A percentile compares a stretch with the other conserved stretches of the same genome.
Evolutionary conservation across 2,329 filamentous ascomycete genomes (phyloP).

Genomic region (Neofusicoccum cordaticola): DNA sequence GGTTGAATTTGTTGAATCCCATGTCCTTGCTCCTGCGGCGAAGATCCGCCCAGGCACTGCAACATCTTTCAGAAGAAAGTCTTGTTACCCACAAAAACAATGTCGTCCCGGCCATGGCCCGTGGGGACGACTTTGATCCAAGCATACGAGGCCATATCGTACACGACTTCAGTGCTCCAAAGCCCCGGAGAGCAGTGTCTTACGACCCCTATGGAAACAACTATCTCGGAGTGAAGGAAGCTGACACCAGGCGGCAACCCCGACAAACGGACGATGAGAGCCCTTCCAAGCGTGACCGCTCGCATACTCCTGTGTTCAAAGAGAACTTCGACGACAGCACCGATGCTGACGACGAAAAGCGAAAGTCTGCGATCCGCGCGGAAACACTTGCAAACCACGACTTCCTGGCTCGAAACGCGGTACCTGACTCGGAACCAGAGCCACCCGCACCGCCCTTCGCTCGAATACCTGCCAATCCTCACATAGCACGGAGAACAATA

Average conservation of each 20-base stretch:
- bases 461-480: background rate
- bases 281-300: conserved; percentile 36
- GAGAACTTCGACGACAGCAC: conserved; percentile 57
- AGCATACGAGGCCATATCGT: conserved; percentile 62
- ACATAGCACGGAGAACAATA: conserved; percentile 26
- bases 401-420: conserved; percentile 35
- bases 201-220: background rate
- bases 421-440: conserved; percentile 7
- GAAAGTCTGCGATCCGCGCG: conserved; percentile 44
- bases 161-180: conserved; percentile 64
- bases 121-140: conserved; percentile 61
- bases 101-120: conserved; percentile 43
- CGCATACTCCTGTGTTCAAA: conserved; percentile 58
- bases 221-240: conserved; percentile 14
- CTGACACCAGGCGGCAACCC: background rate
- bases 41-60: conserved; percentile 52
- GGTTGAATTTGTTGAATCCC: conserved; percentile 58
- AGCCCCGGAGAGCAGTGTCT: conserved; percentile 26
- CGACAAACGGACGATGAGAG: conserved; percentile 25
- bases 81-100: conserved; percentile 49
- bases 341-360: conserved; percentile 40
- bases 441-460: conserved; percentile 7
- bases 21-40: conserved; percentile 59
- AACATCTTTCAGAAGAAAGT: conserved; percentile 48
- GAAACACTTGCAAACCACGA: conserved; percentile 49